These are phyloP conservation scores for Xerocomellus intermedius DNA, from an alignment of 768 basidiomycete species.

Conservation along the genomic window DNA sequence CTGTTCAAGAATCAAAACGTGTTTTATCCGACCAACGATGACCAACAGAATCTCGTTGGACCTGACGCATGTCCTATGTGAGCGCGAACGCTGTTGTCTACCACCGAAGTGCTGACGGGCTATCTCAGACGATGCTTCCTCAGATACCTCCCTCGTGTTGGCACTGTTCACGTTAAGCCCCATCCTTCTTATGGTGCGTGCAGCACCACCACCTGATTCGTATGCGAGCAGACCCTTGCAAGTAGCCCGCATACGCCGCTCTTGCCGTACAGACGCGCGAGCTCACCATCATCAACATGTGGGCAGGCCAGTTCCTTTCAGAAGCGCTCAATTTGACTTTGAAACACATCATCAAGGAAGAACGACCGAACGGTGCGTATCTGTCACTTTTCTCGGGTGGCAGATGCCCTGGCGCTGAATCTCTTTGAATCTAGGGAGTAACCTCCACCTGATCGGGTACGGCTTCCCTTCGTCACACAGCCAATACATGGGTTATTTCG, in stretches of 20 bases:
- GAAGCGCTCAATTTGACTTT: slow-evolving; percentile 69
- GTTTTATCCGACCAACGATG: slow-evolving; percentile 4
- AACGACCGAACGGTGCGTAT: slow-evolving; percentile 60
- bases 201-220: neutral
- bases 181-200: slow-evolving; percentile 66
- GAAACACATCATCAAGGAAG: slow-evolving; percentile 66
- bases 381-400: neutral
- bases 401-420: neutral
- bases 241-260: slow-evolving; percentile 75
- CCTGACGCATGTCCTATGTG: slow-evolving; percentile 68
- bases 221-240: slow-evolving; percentile 3
- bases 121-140: slow-evolving; percentile 57
- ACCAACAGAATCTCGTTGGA: slow-evolving; percentile 49
- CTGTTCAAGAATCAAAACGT: neutral
- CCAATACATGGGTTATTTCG: slow-evolving; percentile 89
- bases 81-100: slow-evolving; percentile 9
- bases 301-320: slow-evolving; percentile 72
- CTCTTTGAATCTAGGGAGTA: slow-evolving; percentile 9
- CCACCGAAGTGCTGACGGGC: slow-evolving; percentile 1
- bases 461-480: slow-evolving; percentile 89
- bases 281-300: slow-evolving; percentile 78
- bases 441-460: slow-evolving; percentile 54
- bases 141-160: slow-evolving; percentile 51
- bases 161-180: slow-evolving; percentile 68
- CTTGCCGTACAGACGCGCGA: slow-evolving; percentile 76